Conservation (phyloP, 2,329 filamentous ascomycete species). For the Penicillium decumbens region DNA sequence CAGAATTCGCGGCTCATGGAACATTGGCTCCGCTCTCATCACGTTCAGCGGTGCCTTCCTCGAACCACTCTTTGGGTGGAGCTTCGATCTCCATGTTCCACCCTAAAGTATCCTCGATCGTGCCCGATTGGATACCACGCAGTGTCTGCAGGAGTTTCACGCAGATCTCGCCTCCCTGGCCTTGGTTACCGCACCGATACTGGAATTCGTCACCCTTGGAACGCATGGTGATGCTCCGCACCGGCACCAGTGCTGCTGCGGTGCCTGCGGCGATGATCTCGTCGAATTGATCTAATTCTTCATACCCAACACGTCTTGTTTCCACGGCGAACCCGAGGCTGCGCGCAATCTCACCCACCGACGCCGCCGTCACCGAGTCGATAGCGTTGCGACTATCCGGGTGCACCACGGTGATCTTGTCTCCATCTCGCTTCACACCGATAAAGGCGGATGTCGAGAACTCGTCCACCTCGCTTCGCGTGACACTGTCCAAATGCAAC, state of each 20-base stretch:
- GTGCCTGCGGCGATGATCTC: conserved; percentile 93
- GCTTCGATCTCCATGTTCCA: conserved; percentile 56
- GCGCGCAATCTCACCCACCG: conserved; percentile 66
- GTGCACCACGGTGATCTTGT: conserved; percentile 67
- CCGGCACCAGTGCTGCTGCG: conserved; percentile 83
- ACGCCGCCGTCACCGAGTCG: conserved; percentile 77
- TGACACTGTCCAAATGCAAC: conserved; percentile 82
- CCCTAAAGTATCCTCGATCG: conserved; percentile 68
- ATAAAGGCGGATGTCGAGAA: conserved; percentile 95
- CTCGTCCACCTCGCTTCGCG: conserved; percentile 82
- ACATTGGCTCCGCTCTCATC: conserved; percentile 26
- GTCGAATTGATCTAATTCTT: conserved; percentile 58
- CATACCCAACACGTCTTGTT: conserved; percentile 59
- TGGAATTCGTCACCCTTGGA: conserved; percentile 53
- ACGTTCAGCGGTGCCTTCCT: conserved; percentile 16
- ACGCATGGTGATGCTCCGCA: conserved; percentile 78
- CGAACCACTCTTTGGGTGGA: conserved; percentile 31
- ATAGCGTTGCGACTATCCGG: conserved; percentile 86
- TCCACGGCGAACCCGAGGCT: conserved; percentile 83
- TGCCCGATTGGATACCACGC: conserved; percentile 81
- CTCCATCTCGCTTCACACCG: conserved; percentile 62
- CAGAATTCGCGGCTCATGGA: conserved; percentile 15
- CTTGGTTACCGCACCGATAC: conserved; percentile 46
- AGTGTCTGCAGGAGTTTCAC: conserved; percentile 68
- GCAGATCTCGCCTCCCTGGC: conserved; percentile 61